phyloP scores from a whole-genome alignment of 345 rosid genomes.

The Conringia planisiliqua region DNA sequence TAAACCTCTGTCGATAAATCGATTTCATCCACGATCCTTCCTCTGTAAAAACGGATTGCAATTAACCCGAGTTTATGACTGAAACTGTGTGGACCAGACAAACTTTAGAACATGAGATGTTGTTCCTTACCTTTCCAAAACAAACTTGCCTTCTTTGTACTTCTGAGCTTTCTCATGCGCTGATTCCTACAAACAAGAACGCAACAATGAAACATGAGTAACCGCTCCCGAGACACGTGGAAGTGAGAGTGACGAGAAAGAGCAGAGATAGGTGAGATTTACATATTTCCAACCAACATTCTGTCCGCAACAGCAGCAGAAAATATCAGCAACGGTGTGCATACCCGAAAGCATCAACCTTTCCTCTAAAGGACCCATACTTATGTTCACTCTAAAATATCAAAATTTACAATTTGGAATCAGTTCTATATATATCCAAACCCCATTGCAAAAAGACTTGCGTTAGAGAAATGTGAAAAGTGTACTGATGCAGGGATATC shows the following conservation, averaged over 20 bases:
- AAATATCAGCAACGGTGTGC: conserved; percentile 81
- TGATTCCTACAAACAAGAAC: conserved; percentile 45
- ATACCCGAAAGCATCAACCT: conserved; percentile 75
- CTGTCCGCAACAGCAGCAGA: conserved; percentile 89
- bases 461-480: not conserved
- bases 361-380: conserved; percentile 63
- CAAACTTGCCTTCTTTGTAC: conserved; percentile 81
- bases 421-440: not conserved
- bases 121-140: conserved; percentile 63
- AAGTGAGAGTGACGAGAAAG: not conserved
- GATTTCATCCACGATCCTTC: conserved; percentile 71
- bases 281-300: conserved; percentile 97
- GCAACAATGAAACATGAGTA: not conserved
- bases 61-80: not conserved
- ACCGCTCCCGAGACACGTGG: not conserved
- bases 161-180: conserved; percentile 73
- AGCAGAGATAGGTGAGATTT: conserved; percentile 22
- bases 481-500: not conserved
- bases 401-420: not conserved
- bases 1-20: conserved; percentile 61
- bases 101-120: not conserved
- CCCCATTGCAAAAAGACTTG: not conserved
- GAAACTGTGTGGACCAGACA: not conserved
- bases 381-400: conserved; percentile 65
- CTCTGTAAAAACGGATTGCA: conserved; percentile 39